Percentiles rank a stretch among this genome's conserved stretches.
phyloP scores from a whole-genome alignment of 2,329 filamentous ascomycete species.

The Stenocarpella maydis region DNA sequence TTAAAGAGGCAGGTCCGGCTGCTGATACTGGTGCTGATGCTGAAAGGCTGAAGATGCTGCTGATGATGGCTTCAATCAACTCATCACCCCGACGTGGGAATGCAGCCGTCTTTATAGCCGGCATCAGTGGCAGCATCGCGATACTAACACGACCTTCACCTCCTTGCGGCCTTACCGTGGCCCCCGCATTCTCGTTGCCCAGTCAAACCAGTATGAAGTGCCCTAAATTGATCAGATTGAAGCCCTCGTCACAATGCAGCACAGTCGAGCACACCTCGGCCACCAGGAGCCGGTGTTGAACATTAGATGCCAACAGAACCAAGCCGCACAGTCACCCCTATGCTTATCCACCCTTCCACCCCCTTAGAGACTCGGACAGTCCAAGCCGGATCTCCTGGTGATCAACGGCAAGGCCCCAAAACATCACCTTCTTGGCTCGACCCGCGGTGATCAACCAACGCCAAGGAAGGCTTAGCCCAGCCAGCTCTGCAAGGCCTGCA shows the following conservation, averaged over 20 bases:
- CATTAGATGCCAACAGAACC: slow-evolving; percentile 22
- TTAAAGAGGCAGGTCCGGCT: slow-evolving; percentile 14
- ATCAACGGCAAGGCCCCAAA: slow-evolving; percentile 17
- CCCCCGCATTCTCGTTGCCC: slow-evolving; percentile 1
- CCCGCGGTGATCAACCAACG: slow-evolving; percentile 9
- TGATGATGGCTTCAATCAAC: slow-evolving; percentile 4
- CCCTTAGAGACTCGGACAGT: neutral
- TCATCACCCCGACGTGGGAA: neutral
- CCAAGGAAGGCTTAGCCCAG: slow-evolving; percentile 7
- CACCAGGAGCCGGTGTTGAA: neutral
- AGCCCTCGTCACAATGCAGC: neutral
- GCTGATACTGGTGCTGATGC: slow-evolving; percentile 23
- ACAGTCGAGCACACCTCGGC: neutral
- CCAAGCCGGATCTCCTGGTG: slow-evolving; percentile 20
- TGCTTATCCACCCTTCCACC: neutral
- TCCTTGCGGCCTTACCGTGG: neutral
- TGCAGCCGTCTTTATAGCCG: neutral
- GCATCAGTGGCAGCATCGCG: slow-evolving; percentile 7
- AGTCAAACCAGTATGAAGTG: slow-evolving; percentile 20
- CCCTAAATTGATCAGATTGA: slow-evolving; percentile 17
- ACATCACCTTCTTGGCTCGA: slow-evolving; percentile 14
- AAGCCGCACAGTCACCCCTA: slow-evolving; percentile 3
- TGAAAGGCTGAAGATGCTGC: slow-evolving; percentile 21
- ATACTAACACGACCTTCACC: neutral
- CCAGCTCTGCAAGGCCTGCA: neutral